Base-by-base conservation (phyloP, 106 monocot species). In the Ottelia alismoides region DNA sequence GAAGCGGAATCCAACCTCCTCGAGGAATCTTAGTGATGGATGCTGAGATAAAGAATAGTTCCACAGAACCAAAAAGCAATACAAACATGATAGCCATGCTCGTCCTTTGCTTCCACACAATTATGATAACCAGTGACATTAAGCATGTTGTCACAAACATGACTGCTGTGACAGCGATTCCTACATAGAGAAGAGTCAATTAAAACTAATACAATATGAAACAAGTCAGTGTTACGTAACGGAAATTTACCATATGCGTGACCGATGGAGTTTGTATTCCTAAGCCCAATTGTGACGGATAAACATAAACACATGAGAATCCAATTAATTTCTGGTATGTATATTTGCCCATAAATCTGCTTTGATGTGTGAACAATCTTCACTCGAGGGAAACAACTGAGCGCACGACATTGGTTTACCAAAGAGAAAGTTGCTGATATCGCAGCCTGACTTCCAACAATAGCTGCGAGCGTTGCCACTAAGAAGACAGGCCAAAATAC, bases 401-500 rank as follows among this genome's bases (percentile, higher is more conserved):
- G 55, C 0, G 83, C 76, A 48, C 76, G 62, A 31, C 83, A 88
- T 63, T 88, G 88, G 61, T 79, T 76, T 53, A 88, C 51, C 31
- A 88, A 49, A 16, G 88, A 88, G 55, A 88, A 88, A 24, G 83
- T 76, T 27, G 88, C 82, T 3, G 88, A 79, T 31, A 88, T 88
- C 46, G 69, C 88, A 14, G 88, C 88, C 65, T 89, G 88, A 49
- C 88, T 89, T 21, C 83, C 88, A 25, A 89, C 88, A 2, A 89
- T 58, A 6, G 83, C 76, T 22, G 83, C 88, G 25, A 74, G 50
- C 25, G 88, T 83, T 21, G 88, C 88, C 27, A 89, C 65, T 30
- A 89, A 46, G 58, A 89, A 83, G 20, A 89, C 83, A 25, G 88
- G 88, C 88, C 88, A 89, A 53, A 89, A 89, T 26, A 83, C 69